Evolutionary conservation across 768 basidiomycete species (phyloP).

Genomic region (Coprinellus micaceus): DNA sequence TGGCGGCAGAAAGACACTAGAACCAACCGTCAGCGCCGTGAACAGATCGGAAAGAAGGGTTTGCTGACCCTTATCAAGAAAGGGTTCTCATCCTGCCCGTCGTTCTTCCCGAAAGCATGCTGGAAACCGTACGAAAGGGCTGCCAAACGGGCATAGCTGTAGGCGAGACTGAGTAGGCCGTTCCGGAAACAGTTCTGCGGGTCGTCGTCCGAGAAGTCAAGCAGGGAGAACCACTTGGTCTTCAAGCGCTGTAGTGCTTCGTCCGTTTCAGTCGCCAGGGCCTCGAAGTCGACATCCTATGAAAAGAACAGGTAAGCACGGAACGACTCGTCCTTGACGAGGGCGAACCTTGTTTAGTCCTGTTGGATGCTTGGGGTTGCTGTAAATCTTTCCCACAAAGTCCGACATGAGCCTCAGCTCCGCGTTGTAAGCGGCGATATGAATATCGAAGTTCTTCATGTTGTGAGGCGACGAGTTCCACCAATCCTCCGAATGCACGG

Average conservation of each 20-base stretch:
- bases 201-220: constrained; percentile 52
- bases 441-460: constrained; percentile 73
- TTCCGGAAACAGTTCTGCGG: constrained; percentile 57
- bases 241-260: constrained; percentile 59
- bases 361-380: constrained; percentile 67
- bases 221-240: constrained; percentile 52
- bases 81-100: constrained; percentile 54
- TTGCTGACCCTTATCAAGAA: constrained; percentile 60
- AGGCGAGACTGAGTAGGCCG: constrained; percentile 57
- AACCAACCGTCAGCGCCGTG: background rate
- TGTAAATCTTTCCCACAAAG: constrained; percentile 66
- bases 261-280: constrained; percentile 62
- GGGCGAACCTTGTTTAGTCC: constrained; percentile 66
- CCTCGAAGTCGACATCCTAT: constrained; percentile 62
- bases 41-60: background rate
- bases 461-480: constrained; percentile 67
- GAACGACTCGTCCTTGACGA: background rate
- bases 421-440: constrained; percentile 72
- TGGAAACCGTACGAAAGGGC: constrained; percentile 76
- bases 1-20: constrained; percentile 66
- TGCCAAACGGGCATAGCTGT: constrained; percentile 65
- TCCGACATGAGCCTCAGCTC: constrained; percentile 62
- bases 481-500: constrained; percentile 66
- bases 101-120: constrained; percentile 62
- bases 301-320: background rate